Conservation (phyloP, 2,329 filamentous ascomycete genomes). For the Emmonsiellopsis sp. region DNA sequence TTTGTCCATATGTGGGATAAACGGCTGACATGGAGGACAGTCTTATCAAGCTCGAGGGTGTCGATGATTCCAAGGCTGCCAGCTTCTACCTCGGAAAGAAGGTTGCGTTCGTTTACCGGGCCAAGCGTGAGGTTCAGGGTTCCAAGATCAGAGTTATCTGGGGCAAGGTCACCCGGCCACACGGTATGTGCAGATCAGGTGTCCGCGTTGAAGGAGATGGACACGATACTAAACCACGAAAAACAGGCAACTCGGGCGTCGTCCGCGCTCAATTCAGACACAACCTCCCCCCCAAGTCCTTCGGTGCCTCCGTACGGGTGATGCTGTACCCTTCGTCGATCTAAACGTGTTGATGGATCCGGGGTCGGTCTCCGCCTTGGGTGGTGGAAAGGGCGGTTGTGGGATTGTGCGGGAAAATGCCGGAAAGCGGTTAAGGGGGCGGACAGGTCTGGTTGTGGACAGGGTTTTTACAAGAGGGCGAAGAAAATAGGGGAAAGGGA, state of each 20-base stretch:
- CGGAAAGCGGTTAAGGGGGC: not conserved
- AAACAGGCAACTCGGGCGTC: constrained; percentile 85
- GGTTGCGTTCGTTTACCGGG: constrained; percentile 97
- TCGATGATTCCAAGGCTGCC: constrained; percentile 80
- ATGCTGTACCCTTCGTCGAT: constrained; percentile 98
- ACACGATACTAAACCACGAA: not conserved
- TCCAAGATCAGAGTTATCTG: constrained; percentile 99
- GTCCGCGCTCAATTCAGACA: constrained; percentile 94
- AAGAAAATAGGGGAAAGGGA: not conserved
- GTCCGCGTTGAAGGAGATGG: not conserved
- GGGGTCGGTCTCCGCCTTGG: not conserved
- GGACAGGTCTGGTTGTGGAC: not conserved
- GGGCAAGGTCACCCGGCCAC: constrained; percentile 94
- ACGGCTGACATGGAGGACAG: constrained; percentile 32
- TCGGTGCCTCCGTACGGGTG: constrained; percentile 90
- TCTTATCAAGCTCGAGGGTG: constrained; percentile 98
- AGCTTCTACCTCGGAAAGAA: constrained; percentile 98
- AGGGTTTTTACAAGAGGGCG: not conserved
- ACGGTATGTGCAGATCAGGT: constrained; percentile 54
- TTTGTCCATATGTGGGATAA: not conserved
- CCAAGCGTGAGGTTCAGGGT: constrained; percentile 85
- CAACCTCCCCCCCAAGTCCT: constrained; percentile 93
- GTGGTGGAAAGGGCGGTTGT: not conserved
- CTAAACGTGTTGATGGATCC: constrained; percentile 45
- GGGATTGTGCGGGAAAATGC: not conserved